Base-by-base conservation (phyloP, 1,139 yeast genomes). In the Scheffersomyces insectosa region DNA sequence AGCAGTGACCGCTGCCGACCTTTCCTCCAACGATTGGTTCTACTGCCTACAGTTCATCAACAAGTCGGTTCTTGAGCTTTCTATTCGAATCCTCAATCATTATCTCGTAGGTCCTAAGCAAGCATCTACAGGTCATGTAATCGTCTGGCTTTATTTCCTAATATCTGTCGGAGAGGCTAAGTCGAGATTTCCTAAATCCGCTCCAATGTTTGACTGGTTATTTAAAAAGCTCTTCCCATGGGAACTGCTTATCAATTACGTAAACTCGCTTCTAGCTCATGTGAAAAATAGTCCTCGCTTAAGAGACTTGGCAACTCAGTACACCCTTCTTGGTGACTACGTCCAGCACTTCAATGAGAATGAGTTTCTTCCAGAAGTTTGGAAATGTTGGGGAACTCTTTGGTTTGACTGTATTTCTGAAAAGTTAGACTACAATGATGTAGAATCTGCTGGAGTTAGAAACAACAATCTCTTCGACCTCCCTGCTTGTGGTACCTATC, bases 351-450 rank as follows among this genome's bases (percentile, higher is more conserved):
- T 81, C 56, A 72, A 79, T 46, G 70, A 74, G 34, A 72, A 80
- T 56, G 93, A 85, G 60, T 77, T 71, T 38, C 66, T 86, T 41
- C 81, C 87, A 33, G 95, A 86, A 63, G 87, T 83, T 27, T 85
- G 91, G 90, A 83, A 83, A 58, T 83, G 90, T 56, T 85, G 93
- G 90, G 95, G 95, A 2, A 80, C 90, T 0, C 63, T 86, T 35
- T 86, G 93, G 91, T 86, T 80, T 63, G 91, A 86, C 60, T 70
- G 72, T 36, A 66, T 83, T 35, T 49, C 59, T 7, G 63, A 65
- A 16, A 82, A 82, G 51, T 69, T 70, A 3, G 85, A 81, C 50
- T 82, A 77, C 51, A 69, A 69, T 34, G 78, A 72, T 42, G 66
- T 73, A 38, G 74, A 68, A 41, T 74, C 75, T 34, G 80, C 86